phyloP scores from a whole-genome alignment of 1,284 basidiomycete genomes.

The Phylloboletellus chloephorus region DNA sequence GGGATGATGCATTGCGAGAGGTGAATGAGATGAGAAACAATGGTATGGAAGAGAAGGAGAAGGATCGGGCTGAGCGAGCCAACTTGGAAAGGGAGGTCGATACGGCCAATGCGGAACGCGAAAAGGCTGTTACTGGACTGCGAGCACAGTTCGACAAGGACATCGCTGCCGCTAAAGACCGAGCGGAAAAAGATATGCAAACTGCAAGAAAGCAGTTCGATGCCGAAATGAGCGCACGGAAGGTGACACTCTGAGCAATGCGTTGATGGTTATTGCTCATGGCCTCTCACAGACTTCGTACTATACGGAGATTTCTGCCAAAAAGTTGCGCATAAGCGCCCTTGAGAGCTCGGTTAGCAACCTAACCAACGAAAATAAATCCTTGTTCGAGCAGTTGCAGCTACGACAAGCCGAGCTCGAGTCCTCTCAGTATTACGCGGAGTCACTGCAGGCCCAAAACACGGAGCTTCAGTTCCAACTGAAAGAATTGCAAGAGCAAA shows the following conservation, averaged over 20 bases:
- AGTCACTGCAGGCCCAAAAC: constrained; percentile 68
- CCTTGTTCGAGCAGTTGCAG: constrained; percentile 80
- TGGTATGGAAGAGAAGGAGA: constrained; percentile 57
- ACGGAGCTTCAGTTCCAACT: constrained; percentile 84
- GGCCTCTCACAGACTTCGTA: constrained; percentile 52
- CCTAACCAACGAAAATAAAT: constrained; percentile 67
- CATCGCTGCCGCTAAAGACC: constrained; percentile 53
- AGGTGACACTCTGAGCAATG: constrained; percentile 44
- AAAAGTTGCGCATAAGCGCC: constrained; percentile 57
- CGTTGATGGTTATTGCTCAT: constrained; percentile 1
- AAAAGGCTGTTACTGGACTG: constrained; percentile 63
- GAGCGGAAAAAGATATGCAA: constrained; percentile 68
- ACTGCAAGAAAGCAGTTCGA: constrained; percentile 69
- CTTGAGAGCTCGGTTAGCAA: constrained; percentile 68
- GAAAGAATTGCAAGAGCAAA: constrained; percentile 69
- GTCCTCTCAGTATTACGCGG: constrained; percentile 68
- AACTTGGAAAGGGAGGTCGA: constrained; percentile 59
- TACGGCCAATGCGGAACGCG: constrained; percentile 56
- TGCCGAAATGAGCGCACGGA: constrained; percentile 65
- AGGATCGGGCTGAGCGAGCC: constrained; percentile 55
- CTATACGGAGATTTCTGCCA: constrained; percentile 60
- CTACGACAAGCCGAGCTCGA: constrained; percentile 84
- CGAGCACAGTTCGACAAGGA: constrained; percentile 78
- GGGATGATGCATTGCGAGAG: constrained; percentile 70
- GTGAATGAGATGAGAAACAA: constrained; percentile 47